Conservation (phyloP, 805 yeast species). For the Teunomyces panamensis region DNA sequence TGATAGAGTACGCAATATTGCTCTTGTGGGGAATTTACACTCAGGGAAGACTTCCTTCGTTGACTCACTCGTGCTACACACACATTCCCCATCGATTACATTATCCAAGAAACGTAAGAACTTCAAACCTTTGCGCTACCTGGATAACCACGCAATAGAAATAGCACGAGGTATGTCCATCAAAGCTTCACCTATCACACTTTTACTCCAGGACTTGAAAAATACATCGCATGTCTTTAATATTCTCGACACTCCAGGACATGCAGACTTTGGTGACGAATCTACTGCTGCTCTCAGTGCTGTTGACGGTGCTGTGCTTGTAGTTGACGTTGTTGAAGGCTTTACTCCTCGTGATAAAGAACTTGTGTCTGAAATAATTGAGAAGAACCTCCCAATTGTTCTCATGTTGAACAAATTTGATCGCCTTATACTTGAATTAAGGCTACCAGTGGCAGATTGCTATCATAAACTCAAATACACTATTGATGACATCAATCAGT, state of each 20-base stretch:
- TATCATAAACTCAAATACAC: slow-evolving; percentile 62
- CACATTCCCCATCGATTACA: slow-evolving; percentile 48
- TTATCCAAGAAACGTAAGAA: slow-evolving; percentile 25
- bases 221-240: slow-evolving; percentile 57
- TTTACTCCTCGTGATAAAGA: slow-evolving; percentile 52
- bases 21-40: slow-evolving; percentile 75
- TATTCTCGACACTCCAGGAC: slow-evolving; percentile 89
- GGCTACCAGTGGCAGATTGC: slow-evolving; percentile 70
- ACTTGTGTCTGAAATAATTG: slow-evolving; percentile 51
- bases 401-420: slow-evolving; percentile 81
- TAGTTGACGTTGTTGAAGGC: slow-evolving; percentile 87
- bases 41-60: slow-evolving; percentile 83
- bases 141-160: slow-evolving; percentile 73
- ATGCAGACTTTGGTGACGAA: slow-evolving; percentile 80
- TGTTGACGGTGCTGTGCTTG: slow-evolving; percentile 64
- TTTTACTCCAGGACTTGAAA: slow-evolving; percentile 52
- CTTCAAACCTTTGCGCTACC: slow-evolving; percentile 54
- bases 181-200: slow-evolving; percentile 57
- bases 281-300: slow-evolving; percentile 52
- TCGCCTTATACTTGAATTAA: slow-evolving; percentile 74
- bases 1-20: slow-evolving; percentile 67
- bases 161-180: slow-evolving; percentile 67
- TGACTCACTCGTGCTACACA: slow-evolving; percentile 63
- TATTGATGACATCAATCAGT: slow-evolving; percentile 63
- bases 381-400: slow-evolving; percentile 49